Evolutionary conservation across 2,329 filamentous ascomycete genomes (phyloP).

Genomic region (Fusarium transvaalense): DNA sequence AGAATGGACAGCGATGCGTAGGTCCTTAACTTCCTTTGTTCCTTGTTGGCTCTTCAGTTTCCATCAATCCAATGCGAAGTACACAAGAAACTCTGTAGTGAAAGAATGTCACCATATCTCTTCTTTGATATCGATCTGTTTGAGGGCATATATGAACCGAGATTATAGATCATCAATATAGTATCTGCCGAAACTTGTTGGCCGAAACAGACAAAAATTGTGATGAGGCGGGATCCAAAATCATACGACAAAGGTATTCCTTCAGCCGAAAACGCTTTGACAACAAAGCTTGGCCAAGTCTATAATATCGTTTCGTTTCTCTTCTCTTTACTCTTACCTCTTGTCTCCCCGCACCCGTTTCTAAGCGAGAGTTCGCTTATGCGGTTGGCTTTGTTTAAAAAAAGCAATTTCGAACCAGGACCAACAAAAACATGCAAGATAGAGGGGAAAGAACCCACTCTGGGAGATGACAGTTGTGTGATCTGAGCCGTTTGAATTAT

Average conservation of each 20-base stretch:
- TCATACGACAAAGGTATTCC: not conserved
- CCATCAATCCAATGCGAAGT: too few relatives aligned
- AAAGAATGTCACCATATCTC: too few relatives aligned
- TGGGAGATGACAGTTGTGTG: not conserved
- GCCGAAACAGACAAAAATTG: not conserved
- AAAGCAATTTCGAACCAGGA: not conserved
- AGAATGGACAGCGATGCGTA: not conserved
- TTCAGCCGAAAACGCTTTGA: not conserved
- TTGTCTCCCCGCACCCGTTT: not conserved
- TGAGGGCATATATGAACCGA: too few relatives aligned
- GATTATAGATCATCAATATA: too few relatives aligned
- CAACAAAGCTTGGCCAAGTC: not conserved
- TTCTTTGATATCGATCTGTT: too few relatives aligned
- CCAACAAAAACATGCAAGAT: rapidly evolving
- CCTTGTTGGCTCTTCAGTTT: not conserved
- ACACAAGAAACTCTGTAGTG: too few relatives aligned
- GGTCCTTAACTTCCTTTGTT: too few relatives aligned
- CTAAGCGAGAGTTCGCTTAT: not conserved
- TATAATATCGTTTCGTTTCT: not conserved
- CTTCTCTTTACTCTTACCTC: not conserved
- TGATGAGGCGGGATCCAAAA: not conserved
- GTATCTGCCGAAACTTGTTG: not conserved
- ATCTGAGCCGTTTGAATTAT: not conserved
- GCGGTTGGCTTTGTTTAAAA: not conserved
- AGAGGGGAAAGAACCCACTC: not conserved